Base-by-base conservation (phyloP, 2,329 filamentous ascomycete genomes). In the Aspergillus fischeri region DNA sequence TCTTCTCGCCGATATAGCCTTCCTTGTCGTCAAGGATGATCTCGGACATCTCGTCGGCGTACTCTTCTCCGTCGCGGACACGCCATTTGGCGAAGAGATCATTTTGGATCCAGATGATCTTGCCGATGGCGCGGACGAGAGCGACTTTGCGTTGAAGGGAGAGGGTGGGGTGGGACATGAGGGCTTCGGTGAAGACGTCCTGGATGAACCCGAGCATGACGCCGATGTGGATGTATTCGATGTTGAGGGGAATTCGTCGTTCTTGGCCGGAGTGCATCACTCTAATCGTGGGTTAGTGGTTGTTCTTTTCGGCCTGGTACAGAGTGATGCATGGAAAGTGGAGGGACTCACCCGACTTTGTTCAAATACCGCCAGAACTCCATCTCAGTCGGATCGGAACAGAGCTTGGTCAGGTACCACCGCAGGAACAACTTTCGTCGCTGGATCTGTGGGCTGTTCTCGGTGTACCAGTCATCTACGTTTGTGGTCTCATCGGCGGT, bases 91-190 rank as follows among this genome's bases (percentile, higher is more conserved):
- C 88, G 71, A 93, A 90, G 29, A 93, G 80, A 72, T 93, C 90
- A 69, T 93, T 93, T 74, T 93, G 90, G 63, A 93, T 92, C 89
- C 90, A 93, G 62, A 93, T 87, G 27, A 93, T 86, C 72, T 94
- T 93, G 60, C 85, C 85, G 24, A 93, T 78, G 0, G 90, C 90
- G 70, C 88, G 89, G 49, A 92, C 81, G 4, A 93, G 81, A 24
- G 84, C 86, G 20, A 88, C 86, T 76, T 92, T 92, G 73, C 83
- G 83, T 56, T 81, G 78, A 65, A 90, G 80, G 41, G 82, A 80
- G 41, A 94, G 78, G 2, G 83, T 82, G 1, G 88, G 88, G 66
- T 91, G 81, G 3, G 83, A 87, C 51, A 93, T 81, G 52, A 93
- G 86, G 17, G 89, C 89, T 69, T 92, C 89, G 25, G 84, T 87